Evolutionary conservation across 164 flowering plant species (phyloP), one percentile per base, ranked within the genome.

Genomic region (Platanus orientalis): DNA sequence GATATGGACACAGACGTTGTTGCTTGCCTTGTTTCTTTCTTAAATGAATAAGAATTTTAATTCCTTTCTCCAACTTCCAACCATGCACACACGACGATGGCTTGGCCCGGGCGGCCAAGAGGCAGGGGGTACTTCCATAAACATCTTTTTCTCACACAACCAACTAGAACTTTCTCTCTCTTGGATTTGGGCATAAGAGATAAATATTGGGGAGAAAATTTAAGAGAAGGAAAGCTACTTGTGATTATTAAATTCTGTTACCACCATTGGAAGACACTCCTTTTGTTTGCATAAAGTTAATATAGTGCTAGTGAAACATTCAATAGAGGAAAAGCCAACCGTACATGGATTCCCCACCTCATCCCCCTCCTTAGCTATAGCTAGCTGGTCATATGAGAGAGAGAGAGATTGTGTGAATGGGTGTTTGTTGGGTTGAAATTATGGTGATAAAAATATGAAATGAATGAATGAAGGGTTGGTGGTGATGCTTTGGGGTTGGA

Each of bases 231-330:
- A 51, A 51, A 51, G 54, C 16, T 24, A 25, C 29, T 51, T 51
- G 54, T 25, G 24, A 51, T 51, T 51, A 51, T 51, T 51, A 51
- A 24, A 51, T 51, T 51, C 54, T 51, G 17, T 24, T 51, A 16
- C 29, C 54, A 51, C 54, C 54, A 51, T 51, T 24, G 54, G 10
- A 51, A 51, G 54, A 42, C 12, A 1, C 42, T 36, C 42, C 42
- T 36, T 14, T 36, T 36, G 9, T 36, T 36, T 36, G 42, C 42
- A 36, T 36, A 36, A 14, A 36, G 42, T 36, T 14, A 36, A 3
- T 36, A 3, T 14, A 36, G 42, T 36, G 42, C 42, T 14, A 36
- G 10, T n/a, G 42, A 36, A 36, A 36, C 42, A 36, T 10, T 36
- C 42, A 36, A 36, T 36, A 36, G 13, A 36, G 9, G 42, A 14